Evolutionary conservation across 2,329 filamentous ascomycete genomes (phyloP), one percentile per base, ranked within the genome.

Genomic region (Didymella arachidicola): DNA sequence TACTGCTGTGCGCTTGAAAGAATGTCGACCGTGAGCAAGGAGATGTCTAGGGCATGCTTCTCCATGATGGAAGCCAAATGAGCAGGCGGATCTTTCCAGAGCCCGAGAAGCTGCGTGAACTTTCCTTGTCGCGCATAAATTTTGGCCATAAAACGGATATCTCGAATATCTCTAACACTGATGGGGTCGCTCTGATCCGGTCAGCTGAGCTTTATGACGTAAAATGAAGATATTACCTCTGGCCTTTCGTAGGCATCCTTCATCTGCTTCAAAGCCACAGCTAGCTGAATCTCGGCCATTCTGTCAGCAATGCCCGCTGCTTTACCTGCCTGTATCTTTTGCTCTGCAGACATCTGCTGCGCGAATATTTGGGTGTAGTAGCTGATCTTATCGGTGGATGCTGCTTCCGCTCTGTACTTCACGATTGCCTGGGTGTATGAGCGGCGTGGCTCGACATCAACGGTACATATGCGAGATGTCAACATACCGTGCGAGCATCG

Each of bases 71-170:
- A 53, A 44, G 60, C 34, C 27, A 74, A 38, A 12, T 51, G 41
- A 45, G 53, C 41, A 12, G 70, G 62, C 10, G 70, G 61, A 14
- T 59, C 52, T 11, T 55, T 47, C 70, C 72, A 74, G 1, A 72
- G 56, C 4, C 68, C 45, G n/a, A 71, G 44, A 1, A 77, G 62
- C 42, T 76, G 72, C 18, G 49, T 54, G 16, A 45, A 61, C 25
- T 63, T 64, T 14, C 58, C 48, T 57, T 75, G 73, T 19, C 69
- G 63, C 27, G 58, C 38, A 41, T 69, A 76, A 30, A 76, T 67
- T 14, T 70, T 63, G 7, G 63, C 67, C 71, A 76, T 74, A 48
- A 77, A 76, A 19, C 72, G 71, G 27, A 77, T 52, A 55, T 76
- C 73, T 12, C 71, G 64, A 48, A 74, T 71, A 27, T 69, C 65